Conservation (phyloP, 352 stramenopile genomes). For the Pythium aquatile region DNA sequence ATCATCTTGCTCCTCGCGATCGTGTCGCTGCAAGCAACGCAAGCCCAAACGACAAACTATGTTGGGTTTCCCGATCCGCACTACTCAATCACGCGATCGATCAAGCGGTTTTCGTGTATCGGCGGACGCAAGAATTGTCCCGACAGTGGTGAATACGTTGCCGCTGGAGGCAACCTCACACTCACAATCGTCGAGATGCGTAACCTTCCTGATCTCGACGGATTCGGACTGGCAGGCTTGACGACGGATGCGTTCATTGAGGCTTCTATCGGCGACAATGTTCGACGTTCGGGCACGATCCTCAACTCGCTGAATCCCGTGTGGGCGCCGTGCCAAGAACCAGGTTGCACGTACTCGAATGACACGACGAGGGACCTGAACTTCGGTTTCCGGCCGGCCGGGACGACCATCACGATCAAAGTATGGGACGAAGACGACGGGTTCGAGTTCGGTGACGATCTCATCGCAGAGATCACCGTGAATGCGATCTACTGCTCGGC, state of each 20-base stretch:
- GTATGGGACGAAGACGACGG: slow-evolving; percentile 82
- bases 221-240: slow-evolving; percentile 58
- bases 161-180: slow-evolving; percentile 86
- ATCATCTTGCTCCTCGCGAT: background rate
- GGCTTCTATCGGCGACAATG: slow-evolving; percentile 70
- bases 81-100: slow-evolving; percentile 46
- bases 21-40: background rate
- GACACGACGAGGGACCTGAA: slow-evolving; percentile 72
- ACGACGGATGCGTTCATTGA: slow-evolving; percentile 80
- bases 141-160: slow-evolving; percentile 61
- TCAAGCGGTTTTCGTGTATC: slow-evolving; percentile 73
- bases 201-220: slow-evolving; percentile 83
- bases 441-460: slow-evolving; percentile 86
- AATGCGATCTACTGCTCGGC: slow-evolving; percentile 83
- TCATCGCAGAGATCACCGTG: slow-evolving; percentile 66
- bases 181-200: slow-evolving; percentile 82
- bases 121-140: slow-evolving; percentile 67
- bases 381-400: slow-evolving; percentile 82
- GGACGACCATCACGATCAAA: slow-evolving; percentile 66
- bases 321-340: slow-evolving; percentile 55
- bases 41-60: slow-evolving; percentile 54
- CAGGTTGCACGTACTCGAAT: slow-evolving; percentile 40
- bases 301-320: slow-evolving; percentile 75
- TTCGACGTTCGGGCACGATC: slow-evolving; percentile 54
- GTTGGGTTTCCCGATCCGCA: slow-evolving; percentile 63